Conservation (phyloP, 176 grass and related monocot species). For the Rhipidocladum racemiflorum region DNA sequence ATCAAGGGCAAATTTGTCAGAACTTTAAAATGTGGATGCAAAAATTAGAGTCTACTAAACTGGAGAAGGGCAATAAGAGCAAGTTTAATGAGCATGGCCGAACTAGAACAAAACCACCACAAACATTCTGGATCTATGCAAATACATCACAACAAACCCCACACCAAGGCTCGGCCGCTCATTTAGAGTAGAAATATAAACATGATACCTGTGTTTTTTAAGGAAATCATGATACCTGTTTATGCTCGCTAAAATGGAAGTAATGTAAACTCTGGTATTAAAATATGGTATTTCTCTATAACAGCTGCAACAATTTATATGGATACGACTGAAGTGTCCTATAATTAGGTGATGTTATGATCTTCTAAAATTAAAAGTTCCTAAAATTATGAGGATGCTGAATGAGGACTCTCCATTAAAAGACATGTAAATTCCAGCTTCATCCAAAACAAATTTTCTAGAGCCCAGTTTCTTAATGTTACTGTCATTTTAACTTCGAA, state of each 20-base stretch:
- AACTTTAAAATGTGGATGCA: no score
- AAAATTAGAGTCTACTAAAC: no score
- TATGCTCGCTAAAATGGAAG: not conserved
- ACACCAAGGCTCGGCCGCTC: no score
- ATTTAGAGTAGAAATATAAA: no score
- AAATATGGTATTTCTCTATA: not conserved
- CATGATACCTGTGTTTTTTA: not conserved
- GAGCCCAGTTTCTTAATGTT: not conserved
- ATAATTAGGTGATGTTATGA: not conserved
- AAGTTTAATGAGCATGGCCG: no score
- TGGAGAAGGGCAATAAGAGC: no score
- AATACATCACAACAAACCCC: no score
- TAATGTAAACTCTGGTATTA: not conserved
- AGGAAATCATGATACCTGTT: not conserved
- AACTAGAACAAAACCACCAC: no score
- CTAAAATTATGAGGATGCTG: not conserved
- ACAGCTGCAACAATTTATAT: not conserved
- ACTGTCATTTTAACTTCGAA: not conserved
- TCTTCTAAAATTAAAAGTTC: not conserved
- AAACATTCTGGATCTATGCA: no score
- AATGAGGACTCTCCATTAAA: conserved; percentile 7
- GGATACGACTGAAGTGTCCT: not conserved
- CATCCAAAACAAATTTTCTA: conserved; percentile 14
- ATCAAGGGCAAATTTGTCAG: no score
- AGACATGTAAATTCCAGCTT: conserved; percentile 16